A percentile compares a stretch with the other conserved stretches of the same genome.
These are phyloP conservation scores for Nakaseomyces sp. DNA, from an alignment of 1,139 yeast genomes.

Conservation along the genomic window DNA sequence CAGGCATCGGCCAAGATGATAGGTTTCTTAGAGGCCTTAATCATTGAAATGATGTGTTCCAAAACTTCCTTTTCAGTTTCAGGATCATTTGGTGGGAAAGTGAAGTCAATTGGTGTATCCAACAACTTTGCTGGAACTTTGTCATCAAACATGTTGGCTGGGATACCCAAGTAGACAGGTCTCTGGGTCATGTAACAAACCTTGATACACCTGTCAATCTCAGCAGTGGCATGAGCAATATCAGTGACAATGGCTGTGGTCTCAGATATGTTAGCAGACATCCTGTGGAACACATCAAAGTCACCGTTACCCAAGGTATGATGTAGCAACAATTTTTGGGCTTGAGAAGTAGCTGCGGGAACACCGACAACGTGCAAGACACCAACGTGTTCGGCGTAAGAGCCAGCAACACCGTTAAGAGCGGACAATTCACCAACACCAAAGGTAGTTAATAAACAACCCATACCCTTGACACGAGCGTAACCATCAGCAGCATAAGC, in stretches of 20 bases:
- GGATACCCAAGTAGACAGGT: constrained; percentile 74
- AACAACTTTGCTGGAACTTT: constrained; percentile 46
- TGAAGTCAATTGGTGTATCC: constrained; percentile 53
- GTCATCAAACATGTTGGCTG: constrained; percentile 66
- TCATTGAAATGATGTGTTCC: constrained; percentile 43
- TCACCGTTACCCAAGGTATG: constrained; percentile 78
- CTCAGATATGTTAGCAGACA: constrained; percentile 59
- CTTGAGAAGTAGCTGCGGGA: constrained; percentile 51
- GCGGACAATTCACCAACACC: constrained; percentile 87
- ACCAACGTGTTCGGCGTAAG: constrained; percentile 69
- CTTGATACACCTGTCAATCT: constrained; percentile 63
- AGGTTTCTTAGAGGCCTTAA: constrained; percentile 53
- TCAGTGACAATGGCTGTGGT: constrained; percentile 56
- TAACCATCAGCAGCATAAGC: constrained; percentile 66
- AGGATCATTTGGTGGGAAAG: constrained; percentile 50
- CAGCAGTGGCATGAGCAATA: constrained; percentile 50
- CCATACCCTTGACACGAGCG: constrained; percentile 51
- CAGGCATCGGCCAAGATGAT: constrained; percentile 76
- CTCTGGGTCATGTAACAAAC: constrained; percentile 61
- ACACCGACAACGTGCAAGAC: constrained; percentile 77
- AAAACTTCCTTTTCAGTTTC: constrained; percentile 66
- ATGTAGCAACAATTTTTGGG: constrained; percentile 46
- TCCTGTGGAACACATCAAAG: constrained; percentile 63
- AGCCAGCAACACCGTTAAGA: constrained; percentile 70
- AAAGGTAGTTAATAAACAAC: constrained; percentile 51